These are phyloP conservation scores for Penicillium roqueforti DNA, from an alignment of 495 filamentous ascomycete species.

Conservation along the genomic window DNA sequence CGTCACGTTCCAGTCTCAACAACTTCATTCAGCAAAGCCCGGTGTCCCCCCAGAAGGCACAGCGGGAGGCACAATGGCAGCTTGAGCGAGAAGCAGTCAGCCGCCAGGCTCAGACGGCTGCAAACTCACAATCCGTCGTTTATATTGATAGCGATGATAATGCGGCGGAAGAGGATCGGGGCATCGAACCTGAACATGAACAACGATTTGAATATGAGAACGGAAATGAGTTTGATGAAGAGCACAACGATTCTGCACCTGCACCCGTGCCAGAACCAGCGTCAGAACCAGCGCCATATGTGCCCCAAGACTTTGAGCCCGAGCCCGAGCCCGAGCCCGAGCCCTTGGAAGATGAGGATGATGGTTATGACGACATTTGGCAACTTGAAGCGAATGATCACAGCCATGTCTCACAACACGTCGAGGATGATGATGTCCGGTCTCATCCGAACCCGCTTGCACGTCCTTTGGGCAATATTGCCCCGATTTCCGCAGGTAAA, in stretches of 20 bases:
- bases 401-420: conserved; percentile 27
- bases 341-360: conserved; percentile 24
- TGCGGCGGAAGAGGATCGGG: conserved; percentile 7
- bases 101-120: conserved; percentile 44
- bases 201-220: conserved; percentile 18
- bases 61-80: conserved; percentile 46
- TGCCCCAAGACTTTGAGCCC: not conserved
- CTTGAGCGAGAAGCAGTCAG: conserved; percentile 48
- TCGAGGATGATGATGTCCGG: conserved; percentile 10
- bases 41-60: not conserved
- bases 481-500: conserved; percentile 6
- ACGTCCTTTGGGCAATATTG: conserved; percentile 16
- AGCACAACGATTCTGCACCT: not conserved
- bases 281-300: not conserved
- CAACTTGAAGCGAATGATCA: conserved; percentile 42
- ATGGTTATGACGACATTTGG: conserved; percentile 44
- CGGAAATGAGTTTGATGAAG: conserved; percentile 5
- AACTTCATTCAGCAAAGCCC: not conserved
- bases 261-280: not conserved
- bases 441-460: not conserved
- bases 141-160: conserved; percentile 47
- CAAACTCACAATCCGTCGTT: conserved; percentile 44
- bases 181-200: conserved; percentile 3
- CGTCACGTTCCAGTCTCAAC: not conserved
- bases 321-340: conserved; percentile 12